Evolutionary conservation across 2,329 filamentous ascomycete genomes (phyloP).

Genomic region (Amauroascus verrucosus): DNA sequence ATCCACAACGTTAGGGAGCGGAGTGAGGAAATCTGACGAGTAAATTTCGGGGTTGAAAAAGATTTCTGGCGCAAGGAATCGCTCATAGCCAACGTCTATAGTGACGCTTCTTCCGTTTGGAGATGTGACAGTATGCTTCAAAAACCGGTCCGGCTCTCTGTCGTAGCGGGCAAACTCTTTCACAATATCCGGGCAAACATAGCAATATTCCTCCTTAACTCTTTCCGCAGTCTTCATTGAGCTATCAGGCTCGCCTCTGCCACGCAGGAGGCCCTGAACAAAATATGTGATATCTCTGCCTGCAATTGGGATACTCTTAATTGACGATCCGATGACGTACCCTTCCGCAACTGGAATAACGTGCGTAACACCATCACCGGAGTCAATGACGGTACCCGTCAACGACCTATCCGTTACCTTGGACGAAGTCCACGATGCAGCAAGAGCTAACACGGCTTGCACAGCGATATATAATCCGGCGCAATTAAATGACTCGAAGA

Average conservation of each 20-base stretch:
- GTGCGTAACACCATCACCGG: slow-evolving; percentile 96
- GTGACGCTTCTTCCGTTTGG: slow-evolving; percentile 73
- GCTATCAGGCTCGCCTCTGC: slow-evolving; percentile 92
- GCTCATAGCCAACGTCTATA: slow-evolving; percentile 94
- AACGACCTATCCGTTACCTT: slow-evolving; percentile 94
- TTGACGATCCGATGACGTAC: slow-evolving; percentile 97
- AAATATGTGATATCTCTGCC: slow-evolving; percentile 98
- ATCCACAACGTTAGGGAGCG: slow-evolving; percentile 86
- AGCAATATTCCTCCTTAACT: slow-evolving; percentile 98
- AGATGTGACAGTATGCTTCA: slow-evolving; percentile 77
- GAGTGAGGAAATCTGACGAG: slow-evolving; percentile 95
- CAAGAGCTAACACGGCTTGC: slow-evolving; percentile 89
- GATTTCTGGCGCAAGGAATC: slow-evolving; percentile 95
- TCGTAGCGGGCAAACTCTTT: slow-evolving; percentile 97
- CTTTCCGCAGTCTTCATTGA: slow-evolving; percentile 94
- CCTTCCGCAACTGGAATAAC: slow-evolving; percentile 97
- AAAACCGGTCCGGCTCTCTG: slow-evolving; percentile 79
- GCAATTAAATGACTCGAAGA: slow-evolving; percentile 99
- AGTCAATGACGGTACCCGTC: slow-evolving; percentile 96
- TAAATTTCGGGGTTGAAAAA: slow-evolving; percentile 99
- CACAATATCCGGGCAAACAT: slow-evolving; percentile 96
- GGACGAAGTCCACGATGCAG: slow-evolving; percentile 95
- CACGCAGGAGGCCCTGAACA: slow-evolving; percentile 88
- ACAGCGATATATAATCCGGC: slow-evolving; percentile 98
- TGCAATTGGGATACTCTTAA: slow-evolving; percentile 97